phyloP scores from a whole-genome alignment of 2,329 filamentous ascomycete genomes.

The Cylindrodendrum hubeiense region DNA sequence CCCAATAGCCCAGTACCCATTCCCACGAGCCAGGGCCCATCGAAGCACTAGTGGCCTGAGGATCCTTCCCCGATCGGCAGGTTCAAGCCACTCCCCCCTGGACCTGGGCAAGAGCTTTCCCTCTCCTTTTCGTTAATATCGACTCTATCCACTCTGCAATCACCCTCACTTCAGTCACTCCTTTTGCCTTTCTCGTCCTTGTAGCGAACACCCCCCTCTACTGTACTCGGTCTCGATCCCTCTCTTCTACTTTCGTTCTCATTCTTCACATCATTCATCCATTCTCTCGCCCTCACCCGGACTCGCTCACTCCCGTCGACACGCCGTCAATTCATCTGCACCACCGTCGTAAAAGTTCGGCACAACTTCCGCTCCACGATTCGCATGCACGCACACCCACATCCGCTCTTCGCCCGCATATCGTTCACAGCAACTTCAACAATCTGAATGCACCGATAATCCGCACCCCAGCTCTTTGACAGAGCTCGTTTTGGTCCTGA shows the following conservation, averaged over 20 bases:
- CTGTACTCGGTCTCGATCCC: constrained; percentile 29
- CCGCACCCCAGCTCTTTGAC: constrained; percentile 49
- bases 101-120: constrained; percentile 45
- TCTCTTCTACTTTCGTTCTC: constrained; percentile 23
- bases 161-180: constrained; percentile 57
- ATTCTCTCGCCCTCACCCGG: background rate
- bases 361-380: constrained; percentile 9
- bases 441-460: constrained; percentile 54
- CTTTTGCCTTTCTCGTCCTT: constrained; percentile 48
- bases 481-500: constrained; percentile 47
- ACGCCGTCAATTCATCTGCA: constrained; percentile 19
- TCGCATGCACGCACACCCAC: constrained; percentile 26
- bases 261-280: constrained; percentile 27
- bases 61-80: constrained; percentile 51
- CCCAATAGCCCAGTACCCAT: constrained; percentile 31
- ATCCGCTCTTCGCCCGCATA: constrained; percentile 27
- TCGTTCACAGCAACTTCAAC: constrained; percentile 29
- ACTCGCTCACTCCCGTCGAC: constrained; percentile 24
- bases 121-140: constrained; percentile 56
- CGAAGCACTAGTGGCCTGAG: constrained; percentile 47
- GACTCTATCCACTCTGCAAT: constrained; percentile 53
- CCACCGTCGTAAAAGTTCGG: constrained; percentile 24
- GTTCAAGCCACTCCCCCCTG: constrained; percentile 48
- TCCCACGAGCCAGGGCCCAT: constrained; percentile 37
- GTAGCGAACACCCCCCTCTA: constrained; percentile 38